Base-by-base conservation (phyloP, 306 rosid genomes). In the Potentilla sterilis region DNA sequence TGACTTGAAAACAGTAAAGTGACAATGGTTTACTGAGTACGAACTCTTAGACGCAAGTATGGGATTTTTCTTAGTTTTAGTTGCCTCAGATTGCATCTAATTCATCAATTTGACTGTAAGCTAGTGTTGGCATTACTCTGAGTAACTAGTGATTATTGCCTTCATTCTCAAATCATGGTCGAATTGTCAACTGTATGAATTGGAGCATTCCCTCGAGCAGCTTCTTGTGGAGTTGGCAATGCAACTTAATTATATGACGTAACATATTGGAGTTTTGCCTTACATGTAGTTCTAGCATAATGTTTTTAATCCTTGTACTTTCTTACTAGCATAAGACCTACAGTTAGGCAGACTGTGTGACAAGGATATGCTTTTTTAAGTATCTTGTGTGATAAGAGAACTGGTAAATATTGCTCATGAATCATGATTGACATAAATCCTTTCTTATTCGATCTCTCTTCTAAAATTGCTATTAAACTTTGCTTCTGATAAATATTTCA, bases 401-500 rank as follows among this genome's bases (percentile, higher is more conserved):
- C 66, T 55, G 66, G 52, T 21, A 7, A 22, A 55, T 28, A 4
- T 7, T 19, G 35, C 22, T 28, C 28, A 28, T 28, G 28, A 28
- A 28, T 61, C 38, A 72, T 47, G 46, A 8, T 74, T 47, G 77
- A 73, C 18, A 35, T 43, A 69, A 51, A 10, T 38, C 38, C 2
- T 7, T 6, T 57, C 51, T 66, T 28, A 19, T 65, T 41, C 34
- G 22, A 62, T 24, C 21, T n/a, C 49, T 64, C 19, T 7, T 78
- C 52, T 72, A 24, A 42, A 1, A 13, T 42, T 44, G 67, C 41
- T 54, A 46, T 65, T 46, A 35, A 72, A 55, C 52, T 67, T 75
- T 75, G 24, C 42, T 24, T 42, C 74, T 62, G 35, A 51, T 12
- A 49, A 7, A 54, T 70, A 19, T 69, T 78, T 72, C 79, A 21